A percentile compares a stretch with the other conserved stretches of the same genome.
Evolutionary conservation across 1,284 basidiomycete genomes (phyloP).

Genomic region (Microbotryomycetes sp.): DNA sequence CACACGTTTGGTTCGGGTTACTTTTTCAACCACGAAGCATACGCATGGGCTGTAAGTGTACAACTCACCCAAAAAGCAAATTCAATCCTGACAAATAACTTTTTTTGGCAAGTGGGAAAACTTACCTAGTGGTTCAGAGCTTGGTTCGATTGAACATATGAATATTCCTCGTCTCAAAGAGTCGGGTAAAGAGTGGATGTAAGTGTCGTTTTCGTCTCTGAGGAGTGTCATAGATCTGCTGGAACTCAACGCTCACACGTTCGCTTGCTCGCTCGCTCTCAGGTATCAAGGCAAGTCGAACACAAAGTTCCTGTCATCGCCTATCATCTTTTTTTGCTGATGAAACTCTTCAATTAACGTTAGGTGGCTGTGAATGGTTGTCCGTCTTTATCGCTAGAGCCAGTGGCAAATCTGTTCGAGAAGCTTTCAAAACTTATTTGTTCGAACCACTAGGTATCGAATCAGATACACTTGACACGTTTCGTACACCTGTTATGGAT

Average conservation of each 20-base stretch:
- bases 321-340: neutral
- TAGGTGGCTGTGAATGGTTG: conserved; percentile 37
- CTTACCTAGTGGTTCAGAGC: neutral
- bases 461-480: conserved; percentile 12
- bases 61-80: too few species aligned
- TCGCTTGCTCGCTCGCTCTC: neutral
- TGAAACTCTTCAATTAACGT: conserved; percentile 37
- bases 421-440: conserved; percentile 39
- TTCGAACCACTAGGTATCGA: conserved; percentile 38
- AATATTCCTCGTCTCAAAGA: conserved; percentile 10
- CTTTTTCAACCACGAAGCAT: conserved; percentile 5
- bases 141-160: neutral
- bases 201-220: neutral
- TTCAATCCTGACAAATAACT: too few species aligned
- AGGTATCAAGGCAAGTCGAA: neutral
- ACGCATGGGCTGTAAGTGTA: neutral
- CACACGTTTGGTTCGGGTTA: conserved; percentile 14
- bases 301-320: too few species aligned
- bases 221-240: neutral
- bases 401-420: conserved; percentile 36
- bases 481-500: conserved; percentile 6
- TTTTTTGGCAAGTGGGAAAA: neutral
- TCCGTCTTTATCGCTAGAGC: conserved; percentile 39
- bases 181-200: conserved; percentile 6
- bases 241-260: neutral